Base-by-base conservation (phyloP, 1,284 basidiomycete species). In the Puccinia hordei region DNA sequence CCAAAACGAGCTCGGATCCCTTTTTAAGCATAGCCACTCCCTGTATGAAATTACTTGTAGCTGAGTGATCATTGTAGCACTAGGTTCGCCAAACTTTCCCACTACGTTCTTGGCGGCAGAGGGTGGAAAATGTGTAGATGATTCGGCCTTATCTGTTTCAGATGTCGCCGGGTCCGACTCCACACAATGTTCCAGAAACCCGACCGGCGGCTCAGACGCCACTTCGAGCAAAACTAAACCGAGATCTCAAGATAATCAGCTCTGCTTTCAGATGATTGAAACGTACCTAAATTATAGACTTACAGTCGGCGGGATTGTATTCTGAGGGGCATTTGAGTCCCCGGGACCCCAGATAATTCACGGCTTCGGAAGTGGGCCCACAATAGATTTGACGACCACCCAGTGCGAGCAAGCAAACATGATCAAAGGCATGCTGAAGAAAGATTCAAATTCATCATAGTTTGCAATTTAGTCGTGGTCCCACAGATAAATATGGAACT, bases 291-390 rank as follows among this genome's bases (percentile, higher is more conserved):
- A 6, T 33, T 1, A n/a, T 24, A 63, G 61, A 63, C 83, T 65
- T 72, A 83, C 93, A 92, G 85, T 97, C 94, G 0, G 94, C 94
- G 22, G 95, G 89, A 83, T 95, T 96, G 87, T 94, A 94, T 0
- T 92, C 93, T 59, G 89, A 87, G 15, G 88, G 89, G 80, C 89
- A 90, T 27, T 87, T 88, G 66, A 83, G 76, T 82, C 89, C 87
- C 82, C 87, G 84, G 73, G 84, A 81, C 0, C 88, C 88, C 81
- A 95, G 92, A 84, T 91, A 88, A 0, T 88, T 89, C 0, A 92
- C 91, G 0, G 88, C 88, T 77, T 90, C 89, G 0, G 89, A 89
- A 0, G 93, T 93, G 0, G 89, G 87, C 0, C 94, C 94, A 73
- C 89, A 90, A 86, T 94, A 96, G 0, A 95, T 85, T n/a, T 92